phyloP scores from a whole-genome alignment of 1,284 basidiomycete genomes.

The Sanguinoderma infundibulare region DNA sequence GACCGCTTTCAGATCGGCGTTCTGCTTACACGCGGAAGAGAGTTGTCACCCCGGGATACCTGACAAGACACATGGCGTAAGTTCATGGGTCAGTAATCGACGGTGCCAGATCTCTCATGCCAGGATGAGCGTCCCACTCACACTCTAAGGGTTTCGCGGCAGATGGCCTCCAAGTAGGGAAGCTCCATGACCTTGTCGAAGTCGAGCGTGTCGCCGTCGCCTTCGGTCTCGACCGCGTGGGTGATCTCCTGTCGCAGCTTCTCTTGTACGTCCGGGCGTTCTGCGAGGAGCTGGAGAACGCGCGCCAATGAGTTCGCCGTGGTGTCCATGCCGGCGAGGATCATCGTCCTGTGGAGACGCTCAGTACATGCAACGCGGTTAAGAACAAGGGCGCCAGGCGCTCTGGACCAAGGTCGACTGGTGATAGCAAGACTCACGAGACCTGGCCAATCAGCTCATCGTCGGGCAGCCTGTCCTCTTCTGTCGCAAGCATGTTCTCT shows the following conservation, averaged over 20 bases:
- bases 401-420: neutral
- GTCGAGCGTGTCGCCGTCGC: constrained; percentile 17
- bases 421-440: constrained; percentile 28
- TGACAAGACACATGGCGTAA: neutral
- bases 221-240: constrained; percentile 14
- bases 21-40: constrained; percentile 17
- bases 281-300: constrained; percentile 23
- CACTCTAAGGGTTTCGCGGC: constrained; percentile 31
- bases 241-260: constrained; percentile 26
- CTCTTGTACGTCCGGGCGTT: constrained; percentile 25
- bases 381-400: too few species aligned
- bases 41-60: constrained; percentile 13
- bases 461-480: constrained; percentile 35
- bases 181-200: constrained; percentile 27
- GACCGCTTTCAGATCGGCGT: neutral
- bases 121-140: constrained; percentile 7
- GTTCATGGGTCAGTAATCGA: neutral
- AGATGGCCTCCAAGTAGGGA: constrained; percentile 29
- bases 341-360: constrained; percentile 17
- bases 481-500: constrained; percentile 33
- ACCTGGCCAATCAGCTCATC: constrained; percentile 39
- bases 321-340: constrained; percentile 31
- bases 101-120: too few species aligned
- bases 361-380: too few species aligned
- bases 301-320: constrained; percentile 29